Conservation (phyloP, 805 yeast species). For the Isabelozyma rhagii region DNA sequence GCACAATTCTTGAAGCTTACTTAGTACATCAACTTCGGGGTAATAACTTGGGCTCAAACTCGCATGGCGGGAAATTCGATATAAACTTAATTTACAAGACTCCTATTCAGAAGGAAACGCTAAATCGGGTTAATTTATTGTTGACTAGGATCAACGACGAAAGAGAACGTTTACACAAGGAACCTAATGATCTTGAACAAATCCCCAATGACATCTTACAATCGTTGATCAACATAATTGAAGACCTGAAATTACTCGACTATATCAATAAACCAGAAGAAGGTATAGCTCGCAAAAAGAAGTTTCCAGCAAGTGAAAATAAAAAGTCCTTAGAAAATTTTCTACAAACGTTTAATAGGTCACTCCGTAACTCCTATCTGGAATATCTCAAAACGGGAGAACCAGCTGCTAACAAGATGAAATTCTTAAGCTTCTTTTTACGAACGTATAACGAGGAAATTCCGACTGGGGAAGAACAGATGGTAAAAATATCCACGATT, state of each 20-base stretch:
- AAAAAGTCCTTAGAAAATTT: constrained; percentile 7
- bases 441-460: constrained; percentile 37
- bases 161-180: neutral
- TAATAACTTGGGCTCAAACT: neutral
- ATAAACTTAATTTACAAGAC: neutral
- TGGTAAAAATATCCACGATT: constrained; percentile 60
- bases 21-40: constrained; percentile 2
- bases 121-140: neutral
- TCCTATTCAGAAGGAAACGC: constrained; percentile 2
- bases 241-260: constrained; percentile 26
- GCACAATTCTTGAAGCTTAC: constrained; percentile 1
- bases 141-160: neutral
- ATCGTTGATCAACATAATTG: constrained; percentile 27
- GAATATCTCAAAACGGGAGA: constrained; percentile 3
- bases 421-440: constrained; percentile 39
- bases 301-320: constrained; percentile 2
- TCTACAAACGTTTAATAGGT: constrained; percentile 16
- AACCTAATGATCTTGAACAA: neutral
- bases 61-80: neutral
- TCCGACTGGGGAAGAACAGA: constrained; percentile 20
- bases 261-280: constrained; percentile 17
- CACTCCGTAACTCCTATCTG: constrained; percentile 14
- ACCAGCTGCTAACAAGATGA: constrained; percentile 7
- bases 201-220: constrained; percentile 36
- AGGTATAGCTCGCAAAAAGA: neutral